phyloP scores from a whole-genome alignment of 345 rosid genomes.

The Triadica sebifera region DNA sequence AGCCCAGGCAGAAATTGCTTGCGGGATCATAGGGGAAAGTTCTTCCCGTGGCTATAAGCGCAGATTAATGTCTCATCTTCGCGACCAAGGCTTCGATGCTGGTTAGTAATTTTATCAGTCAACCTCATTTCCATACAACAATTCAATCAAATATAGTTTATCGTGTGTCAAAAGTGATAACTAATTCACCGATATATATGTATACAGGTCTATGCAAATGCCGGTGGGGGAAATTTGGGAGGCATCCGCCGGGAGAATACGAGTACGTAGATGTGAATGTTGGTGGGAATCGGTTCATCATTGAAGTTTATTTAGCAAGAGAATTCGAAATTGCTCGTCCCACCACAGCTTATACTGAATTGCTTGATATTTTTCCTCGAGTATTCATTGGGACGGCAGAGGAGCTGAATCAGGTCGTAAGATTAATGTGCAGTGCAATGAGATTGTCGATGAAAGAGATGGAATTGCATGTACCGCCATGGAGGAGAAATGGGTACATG shows the following conservation, averaged over 20 bases:
- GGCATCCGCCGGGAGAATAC: conserved; percentile 57
- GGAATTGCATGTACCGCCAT: conserved; percentile 60
- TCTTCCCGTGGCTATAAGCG: conserved; percentile 38
- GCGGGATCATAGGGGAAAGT: conserved; percentile 24
- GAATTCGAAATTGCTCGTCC: conserved; percentile 77
- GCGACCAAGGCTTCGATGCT: conserved; percentile 68
- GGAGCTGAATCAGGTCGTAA: conserved; percentile 54
- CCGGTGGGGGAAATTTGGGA: conserved; percentile 62
- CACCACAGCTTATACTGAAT: conserved; percentile 35
- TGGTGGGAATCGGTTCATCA: conserved; percentile 45
- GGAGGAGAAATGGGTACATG: conserved; percentile 80
- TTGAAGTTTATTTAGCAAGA: conserved; percentile 51
- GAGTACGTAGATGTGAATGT: conserved; percentile 62
- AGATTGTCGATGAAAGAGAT: conserved; percentile 52
- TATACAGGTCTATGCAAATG: conserved; percentile 77
- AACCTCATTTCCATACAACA: too few species aligned
- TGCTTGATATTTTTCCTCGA: conserved; percentile 45
- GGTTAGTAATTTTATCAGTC: conserved; percentile 39
- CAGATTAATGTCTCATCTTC: conserved; percentile 50
- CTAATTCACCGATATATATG: conserved; percentile 7
- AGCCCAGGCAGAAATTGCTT: conserved; percentile 13
- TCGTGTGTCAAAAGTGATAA: too few species aligned
- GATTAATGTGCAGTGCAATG: conserved; percentile 60
- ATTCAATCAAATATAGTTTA: too few species aligned
- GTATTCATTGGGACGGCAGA: conserved; percentile 53